phyloP scores from a whole-genome alignment of 73 alveolate genomes.

The Paramecium sonneborni region DNA sequence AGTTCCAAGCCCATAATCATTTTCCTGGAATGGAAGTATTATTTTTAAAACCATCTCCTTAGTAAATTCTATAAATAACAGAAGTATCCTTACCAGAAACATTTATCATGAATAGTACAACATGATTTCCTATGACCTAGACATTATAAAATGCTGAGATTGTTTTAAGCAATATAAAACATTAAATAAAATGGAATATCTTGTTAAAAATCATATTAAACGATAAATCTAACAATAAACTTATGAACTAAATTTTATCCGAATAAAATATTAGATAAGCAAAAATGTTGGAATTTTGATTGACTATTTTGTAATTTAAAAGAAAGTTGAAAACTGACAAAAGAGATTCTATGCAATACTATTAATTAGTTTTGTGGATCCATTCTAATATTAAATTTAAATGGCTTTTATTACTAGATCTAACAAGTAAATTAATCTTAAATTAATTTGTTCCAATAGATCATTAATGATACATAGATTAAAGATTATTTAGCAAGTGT shows the following conservation, averaged over 20 bases:
- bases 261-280: not conserved
- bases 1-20: not conserved
- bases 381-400: not conserved
- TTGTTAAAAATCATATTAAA: not conserved
- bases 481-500: not conserved
- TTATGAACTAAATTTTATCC: not conserved
- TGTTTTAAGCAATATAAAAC: not conserved
- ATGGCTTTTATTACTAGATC: not conserved
- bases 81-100: not conserved
- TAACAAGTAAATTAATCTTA: not conserved
- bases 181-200: not conserved
- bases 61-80: not conserved
- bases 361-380: not conserved
- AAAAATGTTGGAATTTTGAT: not conserved
- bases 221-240: not conserved
- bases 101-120: not conserved
- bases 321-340: not conserved
- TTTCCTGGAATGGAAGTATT: slow-evolving; percentile 29
- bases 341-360: slow-evolving; percentile 1
- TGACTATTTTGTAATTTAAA: slow-evolving; percentile 20
- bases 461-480: not conserved
- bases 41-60: not conserved
- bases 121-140: not conserved
- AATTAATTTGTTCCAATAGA: not conserved
- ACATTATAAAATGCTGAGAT: not conserved